phyloP scores from a whole-genome alignment of 176 grass and related monocot species.

The Oryza punctata region DNA sequence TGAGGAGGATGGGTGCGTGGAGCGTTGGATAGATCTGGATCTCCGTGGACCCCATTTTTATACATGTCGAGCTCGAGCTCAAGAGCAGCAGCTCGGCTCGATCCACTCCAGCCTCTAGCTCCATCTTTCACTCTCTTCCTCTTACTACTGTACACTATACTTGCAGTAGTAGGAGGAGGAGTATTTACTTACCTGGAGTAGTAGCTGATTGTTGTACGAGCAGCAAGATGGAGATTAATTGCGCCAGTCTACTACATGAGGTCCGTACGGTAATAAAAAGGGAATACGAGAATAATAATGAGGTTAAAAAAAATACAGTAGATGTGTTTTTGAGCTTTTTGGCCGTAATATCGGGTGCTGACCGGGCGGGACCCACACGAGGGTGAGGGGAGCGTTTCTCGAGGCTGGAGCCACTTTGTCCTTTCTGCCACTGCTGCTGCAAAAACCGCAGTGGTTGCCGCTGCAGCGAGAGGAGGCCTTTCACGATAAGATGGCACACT shows the following conservation, averaged over 20 bases:
- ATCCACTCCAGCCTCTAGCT: no score
- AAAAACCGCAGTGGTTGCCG: background rate
- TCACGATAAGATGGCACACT: background rate
- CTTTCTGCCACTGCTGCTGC: background rate
- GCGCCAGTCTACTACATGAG: background rate
- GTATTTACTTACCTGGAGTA: no score
- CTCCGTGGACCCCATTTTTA: constrained; percentile 44
- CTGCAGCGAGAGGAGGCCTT: background rate
- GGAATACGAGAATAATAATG: no score
- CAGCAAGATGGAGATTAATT: background rate
- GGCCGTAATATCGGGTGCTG: constrained; percentile 7
- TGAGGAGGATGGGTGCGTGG: background rate
- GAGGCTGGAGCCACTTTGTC: background rate
- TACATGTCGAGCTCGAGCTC: constrained; percentile 15
- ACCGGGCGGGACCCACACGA: background rate
- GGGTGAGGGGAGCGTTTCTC: background rate
- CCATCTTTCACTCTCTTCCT: no score
- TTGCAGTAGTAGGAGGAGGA: no score
- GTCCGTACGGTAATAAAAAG: background rate
- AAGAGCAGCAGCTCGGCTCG: no score
- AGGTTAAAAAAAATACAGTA: background rate
- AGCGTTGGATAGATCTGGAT: constrained; percentile 50
- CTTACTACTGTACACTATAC: no score
- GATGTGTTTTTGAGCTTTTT: background rate
- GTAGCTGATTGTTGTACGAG: background rate